Evolutionary conservation across 2,329 filamentous ascomycete species (phyloP), one percentile per base, ranked within the genome.

Genomic region (Colletotrichum destructivum): DNA sequence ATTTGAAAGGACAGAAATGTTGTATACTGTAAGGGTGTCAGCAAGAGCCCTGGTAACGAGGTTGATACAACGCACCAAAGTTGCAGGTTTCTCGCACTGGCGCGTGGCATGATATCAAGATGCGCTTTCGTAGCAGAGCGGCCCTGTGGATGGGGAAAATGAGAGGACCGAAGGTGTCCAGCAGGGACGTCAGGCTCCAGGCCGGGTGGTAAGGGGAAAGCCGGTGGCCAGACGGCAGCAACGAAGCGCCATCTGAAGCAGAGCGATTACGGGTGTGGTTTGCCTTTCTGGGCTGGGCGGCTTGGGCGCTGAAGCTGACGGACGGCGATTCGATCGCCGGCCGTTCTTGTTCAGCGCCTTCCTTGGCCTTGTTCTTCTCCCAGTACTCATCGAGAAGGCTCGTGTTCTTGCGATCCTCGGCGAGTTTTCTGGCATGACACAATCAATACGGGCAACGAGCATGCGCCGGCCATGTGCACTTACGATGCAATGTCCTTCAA

Each of bases 71-170:
- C 85, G 57, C 86, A 98, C 95, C 95, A 86, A 95, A 97, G 81
- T 98, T 94, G 84, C 96, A 98, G 65, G 91, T 89, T 76, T 91
- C 86, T 79, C 95, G 92, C 26, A 99, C 94, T 0, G 96, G 96
- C 13, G 95, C 92, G 80, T 95, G 91, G 21, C 93, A 92, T 35
- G 96, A 92, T 73, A 99, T 92, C 62, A 99, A 83, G 67, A 99
- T 96, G 69, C 96, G 90, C 83, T 96, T 96, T 68, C 96, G 90
- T 73, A 98, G 83, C 61, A 99, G 84, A 9, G 95, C 94, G 55
- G 95, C 94, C 76, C 96, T 91, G 76, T 98, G 93, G 73, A 99
- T 89, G 13, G 96, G 94, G 78, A 98, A 99, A 62, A 98, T 90
- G 67, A 99, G 86, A 1, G 96, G 96, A 0, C 96, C 96, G 79